Percentiles rank a stretch among this genome's conserved stretches.
phyloP scores from a whole-genome alignment of 768 basidiomycete species.

The Multifurca ochricompacta region DNA sequence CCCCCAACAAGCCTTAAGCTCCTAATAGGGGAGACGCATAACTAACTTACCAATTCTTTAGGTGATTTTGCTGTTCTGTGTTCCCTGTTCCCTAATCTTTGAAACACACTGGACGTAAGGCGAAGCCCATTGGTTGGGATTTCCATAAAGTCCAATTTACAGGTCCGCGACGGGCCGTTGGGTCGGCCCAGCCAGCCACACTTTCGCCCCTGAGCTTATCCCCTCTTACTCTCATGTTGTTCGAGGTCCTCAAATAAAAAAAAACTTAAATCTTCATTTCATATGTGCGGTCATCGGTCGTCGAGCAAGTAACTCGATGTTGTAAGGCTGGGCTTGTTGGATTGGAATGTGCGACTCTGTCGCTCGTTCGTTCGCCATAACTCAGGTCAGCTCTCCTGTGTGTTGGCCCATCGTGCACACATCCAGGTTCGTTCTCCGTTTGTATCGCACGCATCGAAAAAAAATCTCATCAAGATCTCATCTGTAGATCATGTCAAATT shows the following conservation, averaged over 20 bases:
- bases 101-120: background rate
- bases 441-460: background rate
- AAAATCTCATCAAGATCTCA: conserved; percentile 7
- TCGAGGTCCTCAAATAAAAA: background rate
- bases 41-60: background rate
- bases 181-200: background rate
- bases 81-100: background rate
- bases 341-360: background rate
- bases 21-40: background rate
- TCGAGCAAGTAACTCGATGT: background rate
- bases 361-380: background rate
- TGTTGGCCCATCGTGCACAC: no score
- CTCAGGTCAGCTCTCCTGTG: background rate
- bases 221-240: background rate
- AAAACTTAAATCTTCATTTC: conserved; percentile 1
- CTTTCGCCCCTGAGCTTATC: conserved; percentile 7
- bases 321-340: background rate
- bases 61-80: background rate
- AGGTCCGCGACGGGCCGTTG: conserved; percentile 11
- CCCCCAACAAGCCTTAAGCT: background rate
- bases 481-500: conserved; percentile 1
- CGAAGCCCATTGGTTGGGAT: background rate
- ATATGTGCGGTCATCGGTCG: background rate
- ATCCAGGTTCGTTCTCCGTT: no score
- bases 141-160: background rate